These are phyloP conservation scores for Taphrina deformans DNA, from an alignment of 1,139 yeast genomes.

Conservation along the genomic window DNA sequence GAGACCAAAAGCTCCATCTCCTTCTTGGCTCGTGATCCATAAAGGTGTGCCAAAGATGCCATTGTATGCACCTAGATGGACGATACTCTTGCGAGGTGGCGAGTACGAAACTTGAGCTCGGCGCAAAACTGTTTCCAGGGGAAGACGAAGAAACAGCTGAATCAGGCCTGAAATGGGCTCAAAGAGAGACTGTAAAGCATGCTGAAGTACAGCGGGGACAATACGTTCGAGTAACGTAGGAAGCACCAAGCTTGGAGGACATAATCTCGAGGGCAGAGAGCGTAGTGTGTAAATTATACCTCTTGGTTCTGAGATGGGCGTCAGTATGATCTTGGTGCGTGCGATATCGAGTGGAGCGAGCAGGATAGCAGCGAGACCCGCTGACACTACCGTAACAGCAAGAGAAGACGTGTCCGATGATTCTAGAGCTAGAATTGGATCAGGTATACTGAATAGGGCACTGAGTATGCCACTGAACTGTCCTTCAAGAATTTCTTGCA, in stretches of 20 bases:
- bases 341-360: slow-evolving; percentile 81
- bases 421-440: slow-evolving; percentile 75
- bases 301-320: slow-evolving; percentile 28
- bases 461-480: slow-evolving; percentile 72
- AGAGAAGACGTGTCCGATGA: slow-evolving; percentile 72
- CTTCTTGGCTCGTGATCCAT: slow-evolving; percentile 45
- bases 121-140: slow-evolving; percentile 80
- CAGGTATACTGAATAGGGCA: slow-evolving; percentile 70
- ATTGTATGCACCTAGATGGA: slow-evolving; percentile 51
- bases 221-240: slow-evolving; percentile 68
- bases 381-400: slow-evolving; percentile 66
- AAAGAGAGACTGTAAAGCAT: slow-evolving; percentile 60
- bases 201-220: slow-evolving; percentile 61
- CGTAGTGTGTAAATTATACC: slow-evolving; percentile 48
- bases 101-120: slow-evolving; percentile 73
- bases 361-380: slow-evolving; percentile 70
- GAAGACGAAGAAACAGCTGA: slow-evolving; percentile 75
- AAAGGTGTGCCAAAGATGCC: slow-evolving; percentile 57
- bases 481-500: slow-evolving; percentile 68
- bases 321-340: slow-evolving; percentile 54
- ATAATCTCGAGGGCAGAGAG: slow-evolving; percentile 49
- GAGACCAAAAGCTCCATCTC: slow-evolving; percentile 31
- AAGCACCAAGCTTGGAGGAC: slow-evolving; percentile 56
- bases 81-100: slow-evolving; percentile 42
- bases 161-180: slow-evolving; percentile 58